Base-by-base conservation (phyloP, 202 grass and related monocot species). In the Sporobolus alterniflorus region DNA sequence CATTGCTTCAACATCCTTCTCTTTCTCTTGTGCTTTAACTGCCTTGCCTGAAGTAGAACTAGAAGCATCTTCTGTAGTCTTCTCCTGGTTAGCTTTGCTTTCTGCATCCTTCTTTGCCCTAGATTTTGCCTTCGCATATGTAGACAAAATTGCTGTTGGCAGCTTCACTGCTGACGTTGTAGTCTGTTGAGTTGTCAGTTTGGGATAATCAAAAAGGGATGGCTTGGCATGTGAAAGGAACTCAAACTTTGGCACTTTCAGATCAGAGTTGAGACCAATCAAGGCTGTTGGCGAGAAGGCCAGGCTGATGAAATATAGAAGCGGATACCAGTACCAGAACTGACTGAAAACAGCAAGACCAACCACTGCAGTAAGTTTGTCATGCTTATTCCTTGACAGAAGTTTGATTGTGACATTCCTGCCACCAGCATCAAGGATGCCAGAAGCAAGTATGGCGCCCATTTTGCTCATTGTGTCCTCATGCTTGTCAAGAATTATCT, bases 321-420 rank as follows among this genome's bases (percentile, higher is more conserved):
- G 97, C 11, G 97, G 97, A 79, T 99, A 97, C 97, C 97, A 99
- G 79, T 99, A 99, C 97, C 97, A 99, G 88, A 99, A 99, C 79
- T 99, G 97, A 78, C 89, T 97, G 84, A 99, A 99, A 68, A 99
- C 86, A 1, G 93, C 93, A 11, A 99, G 97, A 52, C 97, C 97
- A 84, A 99, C 82, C 26, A 97, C 91, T 20, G 97, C 97, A 65
- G 97, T 99, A 17, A 99, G 89, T 71, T 96, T 93, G 73, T 99
- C 97, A 34, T 99, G 93, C 50, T 99, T 99, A 48, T 86, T 97
- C 73, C 91, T 94, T 33, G 97, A 99, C 16, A 99, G 89, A 59
- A 99, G 91, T 69, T 90, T 95, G 30, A 99, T 99, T 20, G 97
- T 99, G 43, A 99, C 97, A 84, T 99, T 99, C 74, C 97, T 86